Percentiles rank a stretch among this genome's conserved stretches.
These are phyloP conservation scores for Mortierella alpina DNA, from an alignment of 192 early-diverging fungal species.

Conservation along the genomic window DNA sequence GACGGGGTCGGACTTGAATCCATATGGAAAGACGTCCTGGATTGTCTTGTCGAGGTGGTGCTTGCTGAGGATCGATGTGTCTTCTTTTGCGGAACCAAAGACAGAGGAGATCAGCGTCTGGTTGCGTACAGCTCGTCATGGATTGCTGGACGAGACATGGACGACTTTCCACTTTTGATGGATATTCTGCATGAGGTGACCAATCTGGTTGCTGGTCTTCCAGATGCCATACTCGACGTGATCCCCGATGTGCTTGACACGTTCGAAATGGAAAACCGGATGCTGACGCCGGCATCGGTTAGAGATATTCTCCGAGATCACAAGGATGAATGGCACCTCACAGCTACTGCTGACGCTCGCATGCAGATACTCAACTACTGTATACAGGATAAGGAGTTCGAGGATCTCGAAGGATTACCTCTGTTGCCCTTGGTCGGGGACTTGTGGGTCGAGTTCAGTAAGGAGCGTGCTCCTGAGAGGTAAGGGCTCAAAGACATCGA, in stretches of 20 bases:
- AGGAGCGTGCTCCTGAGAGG: not conserved
- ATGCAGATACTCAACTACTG: conserved; percentile 23
- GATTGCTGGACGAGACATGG: conserved; percentile 16
- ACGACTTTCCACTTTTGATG: conserved; percentile 5
- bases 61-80: not conserved
- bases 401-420: conserved; percentile 30
- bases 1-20: conserved; percentile 4
- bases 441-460: conserved; percentile 23
- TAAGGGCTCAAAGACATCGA: not conserved
- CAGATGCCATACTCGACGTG: not conserved
- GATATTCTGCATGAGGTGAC: conserved; percentile 1
- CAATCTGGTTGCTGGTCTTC: conserved; percentile 10
- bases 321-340: not conserved
- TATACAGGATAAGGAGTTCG: conserved; percentile 8
- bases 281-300: conserved; percentile 18
- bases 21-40: conserved; percentile 16
- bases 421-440: conserved; percentile 19
- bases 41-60: not conserved
- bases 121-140: not conserved
- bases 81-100: conserved; percentile 9
- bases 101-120: not conserved
- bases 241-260: not conserved
- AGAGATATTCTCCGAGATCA: conserved; percentile 2
- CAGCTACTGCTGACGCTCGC: not conserved
- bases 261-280: conserved; percentile 1